A percentile compares a stretch with the other conserved stretches of the same genome.
Evolutionary conservation across 2,329 filamentous ascomycete genomes (phyloP).

Genomic region (Ramularia collo-cygni): DNA sequence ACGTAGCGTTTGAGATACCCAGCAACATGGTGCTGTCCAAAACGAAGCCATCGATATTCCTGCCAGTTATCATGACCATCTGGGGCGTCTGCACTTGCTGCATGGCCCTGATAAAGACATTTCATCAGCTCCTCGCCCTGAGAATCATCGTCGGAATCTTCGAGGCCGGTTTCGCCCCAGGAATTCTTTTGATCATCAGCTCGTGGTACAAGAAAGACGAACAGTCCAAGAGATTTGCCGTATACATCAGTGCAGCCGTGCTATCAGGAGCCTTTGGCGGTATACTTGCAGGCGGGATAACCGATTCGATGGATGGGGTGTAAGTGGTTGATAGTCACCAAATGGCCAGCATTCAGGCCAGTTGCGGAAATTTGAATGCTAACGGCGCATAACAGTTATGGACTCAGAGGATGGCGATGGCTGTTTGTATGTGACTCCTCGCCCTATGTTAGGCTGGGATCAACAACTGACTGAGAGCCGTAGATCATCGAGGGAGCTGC

Average conservation of each 20-base stretch:
- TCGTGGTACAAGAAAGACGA: constrained; percentile 56
- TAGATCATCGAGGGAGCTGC: constrained; percentile 33
- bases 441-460: too few species aligned
- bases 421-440: constrained; percentile 30
- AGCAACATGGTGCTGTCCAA: constrained; percentile 49
- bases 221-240: constrained; percentile 49
- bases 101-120: constrained; percentile 45
- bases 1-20: constrained; percentile 49
- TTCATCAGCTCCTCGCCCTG: constrained; percentile 44
- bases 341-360: too few species aligned
- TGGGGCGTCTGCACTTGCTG: constrained; percentile 46
- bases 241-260: constrained; percentile 54
- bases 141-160: constrained; percentile 51
- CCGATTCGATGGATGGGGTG: constrained; percentile 31
- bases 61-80: constrained; percentile 46
- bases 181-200: constrained; percentile 48
- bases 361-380: too few species aligned
- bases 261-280: constrained; percentile 48
- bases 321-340: not conserved
- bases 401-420: constrained; percentile 38
- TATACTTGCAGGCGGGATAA: constrained; percentile 34
- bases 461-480: too few species aligned
- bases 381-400: constrained; percentile 19
- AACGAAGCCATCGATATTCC: constrained; percentile 45
- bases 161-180: constrained; percentile 51